Evolutionary conservation across 768 basidiomycete genomes (phyloP), one percentile per base, ranked within the genome.

Genomic region (Rhodotorula kratochvilovae): DNA sequence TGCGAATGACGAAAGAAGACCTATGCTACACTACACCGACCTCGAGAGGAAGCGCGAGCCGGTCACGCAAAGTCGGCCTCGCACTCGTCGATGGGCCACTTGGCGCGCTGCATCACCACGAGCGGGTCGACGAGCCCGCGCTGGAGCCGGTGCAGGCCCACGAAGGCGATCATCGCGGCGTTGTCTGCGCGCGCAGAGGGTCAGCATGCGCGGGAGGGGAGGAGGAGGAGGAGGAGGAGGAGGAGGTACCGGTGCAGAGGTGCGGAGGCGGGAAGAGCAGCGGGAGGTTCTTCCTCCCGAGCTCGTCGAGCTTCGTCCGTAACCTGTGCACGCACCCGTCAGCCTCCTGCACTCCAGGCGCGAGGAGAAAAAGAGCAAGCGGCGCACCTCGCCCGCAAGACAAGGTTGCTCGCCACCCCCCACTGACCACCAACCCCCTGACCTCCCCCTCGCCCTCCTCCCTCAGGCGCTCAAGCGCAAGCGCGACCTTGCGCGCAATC

Each of bases 121-220:
- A 88, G 81, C 31, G 84, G 84, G 58, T 82, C 82, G 27, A 71
- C 53, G 53, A 62, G 76, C 89, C 89, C 55, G 84, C 81, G 67
- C 88, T 87, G 7, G 82, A 96, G 90, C 21, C 92, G 86, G 76
- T 88, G 82, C 85, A 94, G 89, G 0, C 90, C 88, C 7, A 93
- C 90, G 90, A 89, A 95, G 4, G 86, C 95, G 74, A 97, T 90
- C 95, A 98, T 98, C 16, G 86, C 94, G 1, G 95, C 95, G 79
- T 97, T 98, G 77, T 97, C 95, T 94, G 73, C 0, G 50, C 25
- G 16, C 7, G 48, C 36, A 27, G 29, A n/a, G 43, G 3, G 45
- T 43, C 42, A 56, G 54, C 2, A 43, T 42, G 15, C 45, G 15
- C 45, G 45, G 45, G 45, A 17, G 19, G 46, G 23, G 23, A 11